Percentiles rank a stretch among this genome's conserved stretches.
Conservation (phyloP, 2,329 filamentous ascomycete genomes). For the Ceratocystis ficicola region DNA sequence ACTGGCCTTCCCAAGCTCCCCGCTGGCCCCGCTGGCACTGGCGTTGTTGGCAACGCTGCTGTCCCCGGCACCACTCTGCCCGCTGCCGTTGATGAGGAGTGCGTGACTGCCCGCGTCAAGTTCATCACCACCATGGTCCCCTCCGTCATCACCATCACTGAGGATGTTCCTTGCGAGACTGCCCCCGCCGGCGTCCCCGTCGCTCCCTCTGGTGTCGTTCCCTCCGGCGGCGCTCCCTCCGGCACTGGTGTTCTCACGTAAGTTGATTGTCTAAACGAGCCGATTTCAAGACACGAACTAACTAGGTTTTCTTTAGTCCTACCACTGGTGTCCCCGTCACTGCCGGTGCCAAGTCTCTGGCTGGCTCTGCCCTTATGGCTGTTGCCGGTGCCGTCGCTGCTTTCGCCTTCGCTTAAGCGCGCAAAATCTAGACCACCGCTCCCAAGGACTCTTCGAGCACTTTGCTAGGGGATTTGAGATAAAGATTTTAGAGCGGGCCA, state of each 20-base stretch:
- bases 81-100: constrained; percentile 24
- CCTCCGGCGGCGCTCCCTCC: constrained; percentile 31
- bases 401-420: constrained; percentile 43
- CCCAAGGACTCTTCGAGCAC: background rate
- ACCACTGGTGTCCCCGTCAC: constrained; percentile 32
- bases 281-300: background rate
- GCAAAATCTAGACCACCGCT: constrained; percentile 21
- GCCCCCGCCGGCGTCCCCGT: constrained; percentile 26
- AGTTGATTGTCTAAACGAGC: background rate
- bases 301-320: constrained; percentile 24
- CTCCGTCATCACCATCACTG: constrained; percentile 37
- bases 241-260: constrained; percentile 33
- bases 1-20: constrained; percentile 20
- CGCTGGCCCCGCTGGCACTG: constrained; percentile 21
- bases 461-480: background rate
- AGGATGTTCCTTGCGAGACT: constrained; percentile 33
- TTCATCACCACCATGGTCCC: constrained; percentile 45
- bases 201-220: constrained; percentile 28
- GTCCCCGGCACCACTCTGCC: constrained; percentile 23
- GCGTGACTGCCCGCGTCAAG: constrained; percentile 34
- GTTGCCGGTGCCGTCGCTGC: constrained; percentile 43
- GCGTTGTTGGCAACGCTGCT: constrained; percentile 16
- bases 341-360: constrained; percentile 42
- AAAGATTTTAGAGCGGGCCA: constrained; percentile 16
- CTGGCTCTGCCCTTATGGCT: constrained; percentile 43